A percentile compares a stretch with the other conserved stretches of the same genome.
Evolutionary conservation across 129 eudicot genomes (phyloP).

Genomic region (Escallonia rubra): DNA sequence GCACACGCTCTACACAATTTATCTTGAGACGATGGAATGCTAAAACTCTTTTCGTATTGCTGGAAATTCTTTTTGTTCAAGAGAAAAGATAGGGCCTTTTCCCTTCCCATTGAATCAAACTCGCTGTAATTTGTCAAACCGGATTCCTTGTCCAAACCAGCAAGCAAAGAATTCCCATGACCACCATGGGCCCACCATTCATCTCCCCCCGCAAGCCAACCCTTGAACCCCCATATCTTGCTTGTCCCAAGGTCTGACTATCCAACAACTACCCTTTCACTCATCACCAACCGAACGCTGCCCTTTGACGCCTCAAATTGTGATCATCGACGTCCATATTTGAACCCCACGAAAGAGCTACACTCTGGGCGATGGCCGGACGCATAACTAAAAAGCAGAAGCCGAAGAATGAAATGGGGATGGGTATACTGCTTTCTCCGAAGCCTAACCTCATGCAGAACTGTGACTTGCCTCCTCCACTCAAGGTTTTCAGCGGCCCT

Average conservation of each 20-base stretch:
- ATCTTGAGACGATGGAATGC: no score
- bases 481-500: conserved; percentile 15
- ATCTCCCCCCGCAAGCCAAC: neutral
- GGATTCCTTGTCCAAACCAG: neutral
- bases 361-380: neutral
- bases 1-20: no score
- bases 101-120: neutral
- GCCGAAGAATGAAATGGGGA: neutral
- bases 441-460: conserved; percentile 27
- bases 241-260: neutral
- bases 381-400: neutral
- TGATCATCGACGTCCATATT: neutral
- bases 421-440: neutral
- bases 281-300: neutral
- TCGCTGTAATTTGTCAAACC: neutral
- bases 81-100: neutral
- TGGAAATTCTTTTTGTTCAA: neutral
- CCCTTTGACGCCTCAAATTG: conserved; percentile 11
- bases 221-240: neutral
- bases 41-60: no score
- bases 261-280: conserved; percentile 2
- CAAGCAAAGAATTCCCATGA: conserved; percentile 1
- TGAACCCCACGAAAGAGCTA: neutral
- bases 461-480: conserved; percentile 44
- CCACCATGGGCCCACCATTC: neutral